phyloP scores from a whole-genome alignment of 2,329 filamentous ascomycete genomes.

The Neocucurbitaria cava region DNA sequence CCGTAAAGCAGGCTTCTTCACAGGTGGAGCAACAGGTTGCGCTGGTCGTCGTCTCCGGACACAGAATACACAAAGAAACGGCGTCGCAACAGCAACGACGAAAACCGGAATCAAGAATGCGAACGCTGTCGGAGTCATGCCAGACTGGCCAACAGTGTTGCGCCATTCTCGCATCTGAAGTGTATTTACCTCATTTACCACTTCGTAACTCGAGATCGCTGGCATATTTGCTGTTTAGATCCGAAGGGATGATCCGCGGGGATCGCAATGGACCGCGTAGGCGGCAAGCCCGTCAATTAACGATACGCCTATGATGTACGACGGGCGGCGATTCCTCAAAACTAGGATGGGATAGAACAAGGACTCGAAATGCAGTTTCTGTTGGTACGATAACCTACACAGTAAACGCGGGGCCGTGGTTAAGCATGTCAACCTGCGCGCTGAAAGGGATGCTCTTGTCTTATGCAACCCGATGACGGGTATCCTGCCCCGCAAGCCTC shows the following conservation, averaged over 20 bases:
- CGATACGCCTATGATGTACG: neutral
- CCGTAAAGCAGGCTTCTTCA: conserved; percentile 25
- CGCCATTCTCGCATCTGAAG: conserved; percentile 22
- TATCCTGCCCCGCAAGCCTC: conserved; percentile 7
- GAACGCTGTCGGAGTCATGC: conserved; percentile 37
- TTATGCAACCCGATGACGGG: neutral
- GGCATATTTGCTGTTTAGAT: conserved; percentile 11
- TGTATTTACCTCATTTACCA: neutral
- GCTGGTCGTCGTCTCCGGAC: conserved; percentile 21
- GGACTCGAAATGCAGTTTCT: neutral
- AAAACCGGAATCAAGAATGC: conserved; percentile 39
- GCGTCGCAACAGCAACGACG: conserved; percentile 33
- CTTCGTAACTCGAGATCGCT: conserved; percentile 10
- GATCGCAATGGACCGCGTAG: neutral
- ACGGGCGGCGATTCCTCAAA: neutral
- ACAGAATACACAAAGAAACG: conserved; percentile 33
- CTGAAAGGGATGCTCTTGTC: neutral
- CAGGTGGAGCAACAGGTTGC: conserved; percentile 3
- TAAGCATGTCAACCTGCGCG: neutral
- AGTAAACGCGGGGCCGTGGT: neutral
- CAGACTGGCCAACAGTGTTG: conserved; percentile 23
- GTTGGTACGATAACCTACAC: neutral
- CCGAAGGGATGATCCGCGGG: neutral
- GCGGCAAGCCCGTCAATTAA: neutral
- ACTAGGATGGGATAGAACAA: neutral